A percentile compares a stretch with the other conserved stretches of the same genome.
These are phyloP conservation scores for Hygrocybe punicea DNA, from an alignment of 768 basidiomycete species.

Conservation along the genomic window DNA sequence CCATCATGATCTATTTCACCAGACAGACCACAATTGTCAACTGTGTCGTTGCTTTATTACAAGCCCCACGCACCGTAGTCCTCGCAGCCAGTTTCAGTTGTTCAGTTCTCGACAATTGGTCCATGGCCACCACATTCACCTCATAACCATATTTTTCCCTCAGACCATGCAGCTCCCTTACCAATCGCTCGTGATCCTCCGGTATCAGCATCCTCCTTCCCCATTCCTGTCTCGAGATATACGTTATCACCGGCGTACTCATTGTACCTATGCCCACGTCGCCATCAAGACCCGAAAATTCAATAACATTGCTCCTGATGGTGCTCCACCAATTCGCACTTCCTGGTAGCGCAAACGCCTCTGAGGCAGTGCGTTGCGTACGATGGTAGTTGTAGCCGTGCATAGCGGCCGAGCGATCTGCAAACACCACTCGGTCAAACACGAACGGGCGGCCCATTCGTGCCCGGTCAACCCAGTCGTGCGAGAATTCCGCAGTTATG, in stretches of 20 bases:
- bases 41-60: not conserved
- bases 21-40: not conserved
- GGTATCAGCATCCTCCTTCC: constrained; percentile 75
- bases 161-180: constrained; percentile 66
- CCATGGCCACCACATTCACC: constrained; percentile 83
- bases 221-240: constrained; percentile 88
- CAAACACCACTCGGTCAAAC: constrained; percentile 83
- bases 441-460: constrained; percentile 67
- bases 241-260: constrained; percentile 79
- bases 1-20: constrained; percentile 81
- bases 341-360: constrained; percentile 71
- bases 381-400: constrained; percentile 59
- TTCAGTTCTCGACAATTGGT: constrained; percentile 73
- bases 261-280: constrained; percentile 45
- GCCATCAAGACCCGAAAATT: constrained; percentile 59
- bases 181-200: constrained; percentile 75
- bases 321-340: constrained; percentile 84
- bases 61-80: constrained; percentile 63
- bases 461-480: constrained; percentile 81
- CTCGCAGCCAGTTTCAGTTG: constrained; percentile 78
- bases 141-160: constrained; percentile 75
- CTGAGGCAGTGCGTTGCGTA: constrained; percentile 73
- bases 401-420: constrained; percentile 85
- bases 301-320: constrained; percentile 66
- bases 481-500: constrained; percentile 70